Evolutionary conservation across 2,329 filamentous ascomycete genomes (phyloP).

Genomic region (Xylogone sp.): DNA sequence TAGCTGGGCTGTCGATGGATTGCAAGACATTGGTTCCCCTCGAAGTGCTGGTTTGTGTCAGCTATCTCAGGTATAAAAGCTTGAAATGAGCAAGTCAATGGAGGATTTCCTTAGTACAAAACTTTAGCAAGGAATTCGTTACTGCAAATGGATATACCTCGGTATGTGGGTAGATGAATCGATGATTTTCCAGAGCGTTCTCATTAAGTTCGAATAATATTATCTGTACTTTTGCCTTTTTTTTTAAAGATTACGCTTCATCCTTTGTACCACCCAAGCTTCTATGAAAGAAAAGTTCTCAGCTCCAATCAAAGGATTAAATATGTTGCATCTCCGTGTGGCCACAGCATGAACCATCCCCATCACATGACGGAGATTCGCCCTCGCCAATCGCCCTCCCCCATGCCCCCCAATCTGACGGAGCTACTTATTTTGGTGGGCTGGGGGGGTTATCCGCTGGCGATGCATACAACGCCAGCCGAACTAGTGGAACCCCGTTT

Average conservation of each 20-base stretch:
- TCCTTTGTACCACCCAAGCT: too few relatives aligned
- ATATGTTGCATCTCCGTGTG: too few relatives aligned
- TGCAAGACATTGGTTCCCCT: not conserved
- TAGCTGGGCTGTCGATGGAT: not conserved
- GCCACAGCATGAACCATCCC: too few relatives aligned
- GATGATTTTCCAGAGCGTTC: too few relatives aligned
- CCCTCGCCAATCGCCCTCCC: not conserved
- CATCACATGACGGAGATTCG: not conserved
- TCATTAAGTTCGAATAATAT: too few relatives aligned
- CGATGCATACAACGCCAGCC: not conserved
- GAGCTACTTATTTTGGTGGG: not conserved
- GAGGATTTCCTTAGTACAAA: not conserved
- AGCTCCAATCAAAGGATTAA: too few relatives aligned
- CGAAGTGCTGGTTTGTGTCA: not conserved
- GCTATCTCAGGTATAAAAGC: not conserved
- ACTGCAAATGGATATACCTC: not conserved
- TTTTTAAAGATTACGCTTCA: too few relatives aligned
- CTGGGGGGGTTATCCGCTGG: not conserved
- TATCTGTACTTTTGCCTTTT: too few relatives aligned
- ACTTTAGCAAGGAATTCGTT: not conserved
- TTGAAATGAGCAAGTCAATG: not conserved
- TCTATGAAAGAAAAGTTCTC: too few relatives aligned
- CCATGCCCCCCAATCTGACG: not conserved
- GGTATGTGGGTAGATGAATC: not conserved
- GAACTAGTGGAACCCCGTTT: not conserved